Base-by-base conservation (phyloP, 176 grass and related monocot genomes). In the Melocanna baccifera region DNA sequence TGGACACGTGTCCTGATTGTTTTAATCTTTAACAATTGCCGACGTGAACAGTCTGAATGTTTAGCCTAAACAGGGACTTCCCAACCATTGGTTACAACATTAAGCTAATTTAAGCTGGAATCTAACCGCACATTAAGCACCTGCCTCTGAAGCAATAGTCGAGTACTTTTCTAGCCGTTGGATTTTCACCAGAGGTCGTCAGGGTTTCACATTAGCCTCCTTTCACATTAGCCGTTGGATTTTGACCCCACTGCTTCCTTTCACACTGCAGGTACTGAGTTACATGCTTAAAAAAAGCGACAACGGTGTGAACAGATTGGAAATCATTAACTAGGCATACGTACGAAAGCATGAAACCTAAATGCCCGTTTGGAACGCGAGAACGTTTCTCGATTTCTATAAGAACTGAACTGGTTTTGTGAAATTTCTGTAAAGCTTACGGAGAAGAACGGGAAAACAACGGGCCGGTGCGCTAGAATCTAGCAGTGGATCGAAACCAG, bases 31-130 rank as follows among this genome's bases (percentile, higher is more conserved):
- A 75, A 67, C 48, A 67, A 69, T 89, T 50, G 76, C 47, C 39
- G 69, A 84, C 29, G 75, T 62, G 39, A n/a, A 42, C 47, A 46
- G 12, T 85, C 73, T 50, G 18, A 79, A 56, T 84, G 10, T 11
- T 73, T 79, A 63, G 62, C 37, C 53, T 67, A 79, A 79, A 71
- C 26, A 82, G 50, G 52, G 80, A 83, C 80, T 52, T 47, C 3
- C 9, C 9, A 12, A 28, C n/a, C 57, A 78, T 45, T 62, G 56
- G 56, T 29, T 37, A 19, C 16, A 34, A 2, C 1, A 4, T 73
- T 36, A 20, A 55, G 52, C 63, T 66, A 37, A 66, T 19, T 6
- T 34, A 22, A 55, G 22, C 22, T 55, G 19, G 55, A 22, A 67
- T 10, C 18, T 22, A 19, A 4, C n/a, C n/a, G n/a, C 26, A 53